Percentiles rank a stretch among this genome's conserved stretches.
These are phyloP conservation scores for Rhodofomes roseus DNA, from an alignment of 1,284 basidiomycete species.

Conservation along the genomic window DNA sequence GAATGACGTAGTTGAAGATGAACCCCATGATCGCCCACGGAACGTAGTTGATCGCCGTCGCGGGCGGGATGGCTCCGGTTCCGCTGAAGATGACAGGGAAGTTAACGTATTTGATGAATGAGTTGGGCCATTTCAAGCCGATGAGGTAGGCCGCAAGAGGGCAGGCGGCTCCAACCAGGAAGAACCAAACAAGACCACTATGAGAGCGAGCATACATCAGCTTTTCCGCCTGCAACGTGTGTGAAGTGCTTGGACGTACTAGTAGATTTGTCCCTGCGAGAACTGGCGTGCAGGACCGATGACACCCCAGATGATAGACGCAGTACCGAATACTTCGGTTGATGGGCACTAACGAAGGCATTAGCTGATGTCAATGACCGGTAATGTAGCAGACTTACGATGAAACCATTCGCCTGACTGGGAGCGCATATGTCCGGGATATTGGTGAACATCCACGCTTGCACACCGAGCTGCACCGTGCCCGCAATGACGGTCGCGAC, in stretches of 20 bases:
- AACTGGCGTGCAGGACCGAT: conserved; percentile 45
- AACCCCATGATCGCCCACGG: conserved; percentile 49
- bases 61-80: conserved; percentile 48
- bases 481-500: conserved; percentile 46
- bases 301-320: conserved; percentile 47
- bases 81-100: conserved; percentile 54
- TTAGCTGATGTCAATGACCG: not conserved
- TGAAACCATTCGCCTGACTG: conserved; percentile 36
- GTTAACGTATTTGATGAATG: conserved; percentile 44
- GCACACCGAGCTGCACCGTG: conserved; percentile 44
- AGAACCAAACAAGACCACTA: conserved; percentile 46
- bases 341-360: conserved; percentile 29
- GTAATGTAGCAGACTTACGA: conserved; percentile 17
- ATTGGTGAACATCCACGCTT: conserved; percentile 50
- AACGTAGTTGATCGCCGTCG: conserved; percentile 42
- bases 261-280: conserved; percentile 37
- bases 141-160: conserved; percentile 40
- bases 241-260: conserved; percentile 12
- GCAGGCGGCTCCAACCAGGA: conserved; percentile 50
- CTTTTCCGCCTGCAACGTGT: not conserved
- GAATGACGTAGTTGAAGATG: conserved; percentile 53
- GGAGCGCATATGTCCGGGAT: conserved; percentile 41
- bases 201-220: conserved; percentile 11
- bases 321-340: conserved; percentile 40
- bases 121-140: conserved; percentile 40